These are phyloP conservation scores for Hsuehochloa calcarea DNA, from an alignment of 176 grass and related monocot genomes.

Conservation along the genomic window DNA sequence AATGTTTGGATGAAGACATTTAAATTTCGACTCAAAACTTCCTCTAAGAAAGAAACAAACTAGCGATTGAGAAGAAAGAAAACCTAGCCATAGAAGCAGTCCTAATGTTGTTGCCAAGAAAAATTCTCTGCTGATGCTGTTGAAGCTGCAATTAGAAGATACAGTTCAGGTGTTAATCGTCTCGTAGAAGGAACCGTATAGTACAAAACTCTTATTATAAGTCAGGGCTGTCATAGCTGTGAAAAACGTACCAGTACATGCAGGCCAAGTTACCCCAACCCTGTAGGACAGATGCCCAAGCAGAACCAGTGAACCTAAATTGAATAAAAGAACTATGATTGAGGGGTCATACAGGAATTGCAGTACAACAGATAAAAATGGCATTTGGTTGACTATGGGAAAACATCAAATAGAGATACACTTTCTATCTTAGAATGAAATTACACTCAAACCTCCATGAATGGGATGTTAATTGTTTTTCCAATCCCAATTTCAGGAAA, in stretches of 20 bases:
- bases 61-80: neutral
- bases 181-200: neutral
- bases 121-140: constrained; percentile 81
- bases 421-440: neutral
- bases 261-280: constrained; percentile 96
- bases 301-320: constrained; percentile 89
- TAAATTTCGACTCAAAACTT: neutral
- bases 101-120: constrained; percentile 71
- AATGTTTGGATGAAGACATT: neutral
- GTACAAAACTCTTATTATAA: neutral
- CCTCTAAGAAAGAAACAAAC: neutral
- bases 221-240: constrained; percentile 4
- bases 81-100: constrained; percentile 82
- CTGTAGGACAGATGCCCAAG: constrained; percentile 75
- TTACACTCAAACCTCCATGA: neutral
- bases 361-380: neutral
- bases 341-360: neutral
- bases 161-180: constrained; percentile 18
- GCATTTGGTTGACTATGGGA: neutral
- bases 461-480: neutral
- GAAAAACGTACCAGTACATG: constrained; percentile 75
- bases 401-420: neutral
- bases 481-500: neutral
- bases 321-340: constrained; percentile 28
- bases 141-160: constrained; percentile 49